Evolutionary conservation across 2,329 filamentous ascomycete species (phyloP).

Genomic region (Phaeosphaeriaceae sp.): DNA sequence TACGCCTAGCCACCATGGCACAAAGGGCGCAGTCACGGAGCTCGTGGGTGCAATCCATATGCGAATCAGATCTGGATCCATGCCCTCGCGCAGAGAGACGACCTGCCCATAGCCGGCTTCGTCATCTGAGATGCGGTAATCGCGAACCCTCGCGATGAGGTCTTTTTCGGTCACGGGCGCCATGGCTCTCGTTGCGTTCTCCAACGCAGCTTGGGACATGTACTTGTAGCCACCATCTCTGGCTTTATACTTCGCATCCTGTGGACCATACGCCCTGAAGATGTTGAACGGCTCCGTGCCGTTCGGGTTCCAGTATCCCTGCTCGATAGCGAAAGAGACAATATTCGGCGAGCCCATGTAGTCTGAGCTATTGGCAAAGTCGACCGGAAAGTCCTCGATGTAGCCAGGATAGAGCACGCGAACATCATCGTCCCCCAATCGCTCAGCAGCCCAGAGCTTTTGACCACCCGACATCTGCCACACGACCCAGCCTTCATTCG

Average conservation of each 20-base stretch:
- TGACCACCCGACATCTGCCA: conserved; percentile 46
- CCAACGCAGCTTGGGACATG: conserved; percentile 47
- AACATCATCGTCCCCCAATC: conserved; percentile 39
- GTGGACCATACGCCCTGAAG: conserved; percentile 44
- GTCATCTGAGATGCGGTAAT: conserved; percentile 46
- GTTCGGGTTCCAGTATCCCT: conserved; percentile 46
- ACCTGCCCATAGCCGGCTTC: conserved; percentile 49
- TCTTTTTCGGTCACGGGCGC: conserved; percentile 60
- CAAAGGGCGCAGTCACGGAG: conserved; percentile 45
- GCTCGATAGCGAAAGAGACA: conserved; percentile 44
- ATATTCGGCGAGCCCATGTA: conserved; percentile 46
- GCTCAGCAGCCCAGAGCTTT: conserved; percentile 46
- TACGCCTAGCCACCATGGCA: conserved; percentile 47
- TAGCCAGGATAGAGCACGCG: conserved; percentile 47
- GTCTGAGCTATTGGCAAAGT: conserved; percentile 37
- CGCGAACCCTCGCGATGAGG: conserved; percentile 52
- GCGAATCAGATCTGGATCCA: conserved; percentile 41
- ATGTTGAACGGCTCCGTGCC: conserved; percentile 45
- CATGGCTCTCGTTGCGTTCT: conserved; percentile 50
- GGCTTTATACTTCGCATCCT: conserved; percentile 37
- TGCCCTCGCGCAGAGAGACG: conserved; percentile 32
- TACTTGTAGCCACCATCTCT: conserved; percentile 48
- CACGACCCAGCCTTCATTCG: conserved; percentile 46
- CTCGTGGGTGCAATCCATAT: conserved; percentile 46
- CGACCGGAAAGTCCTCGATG: conserved; percentile 46